Percentiles rank a stretch among this genome's conserved stretches.
Conservation (phyloP, 176 grass and related monocot genomes). For the Oryza meridionalis region DNA sequence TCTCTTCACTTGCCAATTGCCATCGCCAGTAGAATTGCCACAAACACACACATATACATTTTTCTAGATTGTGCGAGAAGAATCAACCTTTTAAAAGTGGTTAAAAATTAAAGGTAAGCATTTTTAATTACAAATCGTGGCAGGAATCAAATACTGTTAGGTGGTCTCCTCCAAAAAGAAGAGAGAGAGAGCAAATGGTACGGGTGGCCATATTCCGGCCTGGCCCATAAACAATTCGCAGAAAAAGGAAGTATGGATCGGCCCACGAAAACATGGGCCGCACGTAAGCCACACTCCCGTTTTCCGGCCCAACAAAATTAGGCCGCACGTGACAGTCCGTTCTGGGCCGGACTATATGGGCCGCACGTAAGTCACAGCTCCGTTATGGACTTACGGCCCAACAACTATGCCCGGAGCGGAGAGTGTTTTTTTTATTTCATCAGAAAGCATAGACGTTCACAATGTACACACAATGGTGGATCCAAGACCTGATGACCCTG, state of each 20-base stretch:
- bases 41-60: background rate
- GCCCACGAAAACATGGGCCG: background rate
- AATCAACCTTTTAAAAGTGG: background rate
- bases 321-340: too few relatives aligned
- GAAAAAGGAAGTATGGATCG: background rate
- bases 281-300: background rate
- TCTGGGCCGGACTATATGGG: too few relatives aligned
- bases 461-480: too few relatives aligned
- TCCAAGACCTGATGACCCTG: too few relatives aligned
- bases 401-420: background rate
- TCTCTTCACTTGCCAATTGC: slow-evolving; percentile 4
- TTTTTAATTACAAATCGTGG: background rate
- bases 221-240: background rate
- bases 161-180: too few relatives aligned
- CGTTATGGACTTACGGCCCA: background rate
- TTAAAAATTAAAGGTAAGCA: background rate
- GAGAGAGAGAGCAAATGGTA: background rate
- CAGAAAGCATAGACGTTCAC: too few relatives aligned
- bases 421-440: too few relatives aligned
- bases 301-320: too few relatives aligned
- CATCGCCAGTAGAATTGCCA: slow-evolving; percentile 23
- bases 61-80: slow-evolving; percentile 16
- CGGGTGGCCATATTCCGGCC: background rate
- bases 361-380: too few relatives aligned
- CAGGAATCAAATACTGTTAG: background rate